These are phyloP conservation scores for Sclerotinia nivalis DNA, from an alignment of 2,329 filamentous ascomycete genomes.

Conservation along the genomic window DNA sequence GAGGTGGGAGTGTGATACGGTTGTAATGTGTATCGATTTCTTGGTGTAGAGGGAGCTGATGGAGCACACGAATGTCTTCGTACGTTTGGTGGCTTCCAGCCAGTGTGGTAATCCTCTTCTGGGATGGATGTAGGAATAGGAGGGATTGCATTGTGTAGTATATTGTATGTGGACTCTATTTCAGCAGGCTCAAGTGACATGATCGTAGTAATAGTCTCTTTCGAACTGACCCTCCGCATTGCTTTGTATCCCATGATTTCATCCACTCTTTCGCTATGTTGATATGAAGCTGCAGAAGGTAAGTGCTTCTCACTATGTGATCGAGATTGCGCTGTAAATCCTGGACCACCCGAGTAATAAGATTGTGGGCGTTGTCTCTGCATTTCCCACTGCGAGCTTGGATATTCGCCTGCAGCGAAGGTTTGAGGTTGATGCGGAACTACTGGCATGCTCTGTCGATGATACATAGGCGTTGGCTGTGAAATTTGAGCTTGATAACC, in stretches of 20 bases:
- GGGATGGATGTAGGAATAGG: slow-evolving; percentile 30
- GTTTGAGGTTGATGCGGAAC: neutral
- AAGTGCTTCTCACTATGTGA: slow-evolving; percentile 30
- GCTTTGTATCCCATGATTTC: slow-evolving; percentile 33
- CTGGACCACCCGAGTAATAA: slow-evolving; percentile 25
- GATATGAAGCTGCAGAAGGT: slow-evolving; percentile 27
- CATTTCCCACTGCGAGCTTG: slow-evolving; percentile 24
- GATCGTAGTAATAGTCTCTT: slow-evolving; percentile 39
- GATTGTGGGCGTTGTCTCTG: slow-evolving; percentile 27
- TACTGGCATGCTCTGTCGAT: slow-evolving; percentile 26
- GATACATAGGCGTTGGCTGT: slow-evolving; percentile 17
- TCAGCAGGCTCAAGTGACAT: slow-evolving; percentile 38
- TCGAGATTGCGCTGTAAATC: slow-evolving; percentile 34
- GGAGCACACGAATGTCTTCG: slow-evolving; percentile 14
- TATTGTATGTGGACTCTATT: slow-evolving; percentile 31
- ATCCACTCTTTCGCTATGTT: slow-evolving; percentile 32
- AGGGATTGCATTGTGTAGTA: slow-evolving; percentile 33
- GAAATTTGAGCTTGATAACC: slow-evolving; percentile 16
- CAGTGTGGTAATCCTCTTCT: slow-evolving; percentile 25
- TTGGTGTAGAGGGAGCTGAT: slow-evolving; percentile 5
- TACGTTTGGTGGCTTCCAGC: slow-evolving; percentile 12
- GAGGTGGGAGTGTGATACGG: slow-evolving; percentile 7
- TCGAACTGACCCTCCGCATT: slow-evolving; percentile 29
- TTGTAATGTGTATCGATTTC: slow-evolving; percentile 5
- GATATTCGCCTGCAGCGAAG: neutral